Evolutionary conservation across 148 eudicot genomes (phyloP), one percentile per base, ranked within the genome.

Genomic region (Camellia granthamiana): DNA sequence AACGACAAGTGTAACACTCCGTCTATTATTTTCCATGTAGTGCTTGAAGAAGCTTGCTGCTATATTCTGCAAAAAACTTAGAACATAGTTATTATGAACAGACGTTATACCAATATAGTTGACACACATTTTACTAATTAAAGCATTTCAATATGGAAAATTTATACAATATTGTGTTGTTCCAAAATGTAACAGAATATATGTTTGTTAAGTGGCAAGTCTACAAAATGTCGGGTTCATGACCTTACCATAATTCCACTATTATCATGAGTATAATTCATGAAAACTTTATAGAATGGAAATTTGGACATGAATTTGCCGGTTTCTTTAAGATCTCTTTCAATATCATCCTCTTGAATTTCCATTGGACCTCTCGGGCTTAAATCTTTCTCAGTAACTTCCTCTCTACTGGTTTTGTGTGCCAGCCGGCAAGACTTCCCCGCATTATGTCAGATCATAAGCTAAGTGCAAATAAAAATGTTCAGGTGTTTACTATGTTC

Each of bases 261-360:
- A 2, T 18, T 51, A 7, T 63, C 8, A 69, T 73, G 74, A 51
- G 51, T n/a, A 12, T 41, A 42, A 5, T 14, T n/a, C 72, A 80
- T 52, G 64, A 63, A 42, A 41, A 80, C 69, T 72, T 62, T 10
- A 65, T 73, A 80, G 78, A 42, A 80, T 6, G 82, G 78, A 42
- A 49, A 73, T 63, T 64, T 44, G 10, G 77, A 80, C 38, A 14
- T 18, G 30, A 63, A 51, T 10, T 51, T 63, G 54, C 55, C 16
- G 60, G 78, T 64, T 49, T 63, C 77, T 73, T 80, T 44, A 23
- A 18, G 19, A 72, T 56, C 72, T 63, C 44, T 7, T 30, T 30
- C 38, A 30, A 30, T 30, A 12, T 55, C 42, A 42, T 2, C 30
- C 77, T 61, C 23, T 66, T 79, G 62, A 74, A 38, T 19, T 5